Evolutionary conservation across 305 asterid species (phyloP).

Genomic region (Ilex paraguariensis): DNA sequence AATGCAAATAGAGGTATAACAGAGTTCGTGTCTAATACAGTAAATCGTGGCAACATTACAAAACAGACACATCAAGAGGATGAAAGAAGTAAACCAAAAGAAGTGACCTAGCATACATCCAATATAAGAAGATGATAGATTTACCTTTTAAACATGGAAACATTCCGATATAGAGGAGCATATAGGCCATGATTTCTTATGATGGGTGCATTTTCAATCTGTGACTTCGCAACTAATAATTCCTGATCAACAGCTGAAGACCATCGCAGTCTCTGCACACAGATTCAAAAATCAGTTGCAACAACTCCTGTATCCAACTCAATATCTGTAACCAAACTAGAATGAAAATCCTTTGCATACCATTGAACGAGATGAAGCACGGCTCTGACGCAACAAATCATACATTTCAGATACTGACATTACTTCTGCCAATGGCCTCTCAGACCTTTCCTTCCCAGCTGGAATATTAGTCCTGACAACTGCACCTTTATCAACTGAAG

Average conservation of each 20-base stretch:
- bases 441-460: slow-evolving; percentile 14
- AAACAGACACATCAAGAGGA: background rate
- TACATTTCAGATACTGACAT: slow-evolving; percentile 61
- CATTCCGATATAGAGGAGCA: slow-evolving; percentile 29
- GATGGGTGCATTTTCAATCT: slow-evolving; percentile 27
- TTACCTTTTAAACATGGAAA: slow-evolving; percentile 34
- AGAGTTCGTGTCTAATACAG: no score
- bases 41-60: background rate
- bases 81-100: background rate
- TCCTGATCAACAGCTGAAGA: slow-evolving; percentile 33
- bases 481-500: slow-evolving; percentile 13
- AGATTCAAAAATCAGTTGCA: slow-evolving; percentile 3
- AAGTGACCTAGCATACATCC: background rate
- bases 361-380: slow-evolving; percentile 33
- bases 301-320: background rate
- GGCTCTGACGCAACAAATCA: slow-evolving; percentile 40
- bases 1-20: background rate
- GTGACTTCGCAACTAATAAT: slow-evolving; percentile 23
- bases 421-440: slow-evolving; percentile 20
- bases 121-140: background rate
- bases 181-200: slow-evolving; percentile 17
- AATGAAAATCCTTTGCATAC: slow-evolving; percentile 29
- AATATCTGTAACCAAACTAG: background rate
- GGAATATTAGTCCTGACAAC: slow-evolving; percentile 13
- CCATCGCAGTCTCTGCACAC: slow-evolving; percentile 59